Base-by-base conservation (phyloP, 495 filamentous ascomycete genomes). In the Talaromyces trachyspermus region DNA sequence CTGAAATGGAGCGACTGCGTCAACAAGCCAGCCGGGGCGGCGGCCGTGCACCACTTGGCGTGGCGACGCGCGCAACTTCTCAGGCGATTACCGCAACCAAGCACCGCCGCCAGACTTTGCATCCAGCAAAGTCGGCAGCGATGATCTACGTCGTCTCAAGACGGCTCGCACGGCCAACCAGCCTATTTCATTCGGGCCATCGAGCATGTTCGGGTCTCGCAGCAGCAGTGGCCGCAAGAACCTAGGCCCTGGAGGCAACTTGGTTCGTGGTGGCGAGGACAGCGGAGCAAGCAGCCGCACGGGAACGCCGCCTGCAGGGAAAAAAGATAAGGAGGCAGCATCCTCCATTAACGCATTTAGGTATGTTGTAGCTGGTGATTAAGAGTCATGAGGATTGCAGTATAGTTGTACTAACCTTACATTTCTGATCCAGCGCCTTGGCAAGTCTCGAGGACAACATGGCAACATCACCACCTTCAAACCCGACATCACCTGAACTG, bases 331-430 rank as follows among this genome's bases (percentile, higher is more conserved):
- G 65, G 76, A 83, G 53, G 73, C 83, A 39, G 71, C 80, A 29
- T 77, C 84, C 27, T 81, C 84, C 49, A 74, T 78, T 44, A 98
- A 96, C 69, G 81, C 88, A 54, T 98, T 92, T 74, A 89, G 88
- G 92, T 95, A 72, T 22, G 20, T 22, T 19, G 8, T 23, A 24
- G 11, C 10, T 29, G 17, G 14, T 20, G 43, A 32, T 29, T 41
- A n/a, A n/a, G n/a, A n/a, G n/a, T n/a, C n/a, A n/a, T n/a, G n/a
- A n/a, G n/a, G n/a, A n/a, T 29, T 24, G 17, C 42, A 4, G 42
- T 36, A 5, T 55, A 29, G 3, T 33, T 47, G n/a, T 9, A 45
- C 6, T 11, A 18, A 25, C 50, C 39, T 55, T 65, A 63, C 65
- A 51, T 42, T 9, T 24, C 23, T 9, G 8, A 45, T 39, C 7